Conservation (phyloP, 1,284 basidiomycete species). For the Cryptococcus maquisensis region DNA sequence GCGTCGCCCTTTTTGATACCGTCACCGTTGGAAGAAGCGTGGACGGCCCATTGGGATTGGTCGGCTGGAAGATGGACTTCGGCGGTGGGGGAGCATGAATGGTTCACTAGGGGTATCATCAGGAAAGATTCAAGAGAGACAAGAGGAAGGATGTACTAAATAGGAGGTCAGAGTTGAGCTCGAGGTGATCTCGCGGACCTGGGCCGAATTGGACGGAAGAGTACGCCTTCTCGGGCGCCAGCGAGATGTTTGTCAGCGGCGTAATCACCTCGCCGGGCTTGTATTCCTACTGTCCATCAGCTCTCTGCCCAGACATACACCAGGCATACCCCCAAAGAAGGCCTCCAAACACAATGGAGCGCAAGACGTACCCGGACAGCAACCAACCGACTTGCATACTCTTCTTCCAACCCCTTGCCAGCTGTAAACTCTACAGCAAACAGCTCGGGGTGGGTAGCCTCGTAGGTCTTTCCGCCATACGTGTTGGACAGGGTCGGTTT, state of each 20-base stretch:
- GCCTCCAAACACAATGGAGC: background rate
- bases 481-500: conserved; percentile 41
- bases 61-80: conserved; percentile 56
- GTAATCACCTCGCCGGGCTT: conserved; percentile 33
- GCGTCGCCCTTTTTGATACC: conserved; percentile 51
- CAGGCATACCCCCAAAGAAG: background rate
- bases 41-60: conserved; percentile 50
- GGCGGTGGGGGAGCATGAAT: conserved; percentile 62
- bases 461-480: conserved; percentile 38
- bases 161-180: conserved; percentile 62
- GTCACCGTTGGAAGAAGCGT: conserved; percentile 35
- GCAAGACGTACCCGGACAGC: conserved; percentile 37
- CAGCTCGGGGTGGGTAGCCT: conserved; percentile 38
- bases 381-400: conserved; percentile 39
- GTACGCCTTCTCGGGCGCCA: conserved; percentile 46
- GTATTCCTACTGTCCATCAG: background rate
- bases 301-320: background rate
- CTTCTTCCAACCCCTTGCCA: conserved; percentile 24
- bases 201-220: conserved; percentile 50
- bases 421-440: conserved; percentile 41
- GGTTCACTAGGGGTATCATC: conserved; percentile 53
- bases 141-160: conserved; percentile 47
- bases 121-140: background rate
- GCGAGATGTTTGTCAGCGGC: conserved; percentile 32
- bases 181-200: conserved; percentile 56